Evolutionary conservation across 73 alveolate genomes (phyloP).

Genomic region (Uronychia binucleata): DNA sequence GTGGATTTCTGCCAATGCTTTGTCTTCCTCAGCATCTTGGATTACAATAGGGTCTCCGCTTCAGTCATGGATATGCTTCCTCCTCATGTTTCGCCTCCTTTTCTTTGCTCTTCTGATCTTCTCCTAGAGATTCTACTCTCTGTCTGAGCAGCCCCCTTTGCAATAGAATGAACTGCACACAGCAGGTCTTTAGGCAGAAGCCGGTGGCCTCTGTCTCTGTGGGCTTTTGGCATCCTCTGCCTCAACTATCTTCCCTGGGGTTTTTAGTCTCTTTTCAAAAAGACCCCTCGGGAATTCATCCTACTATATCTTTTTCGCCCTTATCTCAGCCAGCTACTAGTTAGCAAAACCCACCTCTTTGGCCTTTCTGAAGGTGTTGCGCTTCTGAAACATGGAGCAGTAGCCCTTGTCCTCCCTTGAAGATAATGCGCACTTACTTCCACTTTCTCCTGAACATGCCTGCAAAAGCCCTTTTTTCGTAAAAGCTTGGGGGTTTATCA

Average conservation of each 20-base stretch:
- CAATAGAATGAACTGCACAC: no score
- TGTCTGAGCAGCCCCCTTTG: background rate
- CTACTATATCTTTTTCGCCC: background rate
- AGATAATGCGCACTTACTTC: background rate
- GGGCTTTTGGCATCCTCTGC: no score
- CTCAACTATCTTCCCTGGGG: no score
- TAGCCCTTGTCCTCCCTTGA: background rate
- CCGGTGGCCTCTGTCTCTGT: background rate
- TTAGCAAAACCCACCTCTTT: background rate
- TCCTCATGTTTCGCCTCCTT: background rate
- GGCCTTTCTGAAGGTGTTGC: background rate
- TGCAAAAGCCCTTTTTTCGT: background rate
- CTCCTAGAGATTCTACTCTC: background rate
- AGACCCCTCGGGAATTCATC: background rate
- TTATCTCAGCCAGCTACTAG: background rate
- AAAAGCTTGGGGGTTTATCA: conserved; percentile 4
- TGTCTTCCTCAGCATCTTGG: background rate
- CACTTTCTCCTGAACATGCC: background rate
- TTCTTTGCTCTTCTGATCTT: background rate
- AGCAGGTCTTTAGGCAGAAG: no score
- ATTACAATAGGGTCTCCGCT: no score
- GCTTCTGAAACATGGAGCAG: background rate
- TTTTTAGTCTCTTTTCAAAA: background rate
- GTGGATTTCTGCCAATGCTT: background rate
- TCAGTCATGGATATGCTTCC: no score